Conservation (phyloP, 2,329 filamentous ascomycete species). For the Sporothrix globosa region DNA sequence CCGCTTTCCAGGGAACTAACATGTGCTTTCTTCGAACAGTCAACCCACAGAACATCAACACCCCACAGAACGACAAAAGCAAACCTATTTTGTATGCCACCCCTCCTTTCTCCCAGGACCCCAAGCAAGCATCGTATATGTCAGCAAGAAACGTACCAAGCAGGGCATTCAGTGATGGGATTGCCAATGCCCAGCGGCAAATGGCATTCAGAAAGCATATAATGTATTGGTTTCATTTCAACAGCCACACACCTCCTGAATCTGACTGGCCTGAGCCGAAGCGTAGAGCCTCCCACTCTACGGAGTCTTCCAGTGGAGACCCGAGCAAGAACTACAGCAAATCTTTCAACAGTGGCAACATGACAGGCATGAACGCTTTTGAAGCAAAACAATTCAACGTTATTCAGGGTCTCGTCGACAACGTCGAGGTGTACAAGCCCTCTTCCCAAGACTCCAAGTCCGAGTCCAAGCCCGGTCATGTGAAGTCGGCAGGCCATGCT, state of each 20-base stretch:
- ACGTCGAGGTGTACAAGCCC: constrained; percentile 21
- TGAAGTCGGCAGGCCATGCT: neutral
- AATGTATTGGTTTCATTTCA: neutral
- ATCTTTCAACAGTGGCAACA: neutral
- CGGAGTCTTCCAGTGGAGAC: constrained; percentile 31
- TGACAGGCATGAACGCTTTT: constrained; percentile 35
- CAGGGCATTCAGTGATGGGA: neutral
- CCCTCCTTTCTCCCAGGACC: neutral
- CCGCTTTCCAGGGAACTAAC: neutral
- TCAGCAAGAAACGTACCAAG: constrained; percentile 6
- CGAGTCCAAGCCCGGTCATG: neutral
- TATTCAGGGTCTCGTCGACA: constrained; percentile 34
- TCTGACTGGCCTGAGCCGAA: neutral
- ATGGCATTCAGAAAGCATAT: neutral
- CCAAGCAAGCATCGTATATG: neutral
- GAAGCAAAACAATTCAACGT: constrained; percentile 37
- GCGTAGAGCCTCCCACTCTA: constrained; percentile 9
- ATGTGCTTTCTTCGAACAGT: neutral
- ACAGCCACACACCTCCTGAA: neutral
- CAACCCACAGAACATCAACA: neutral
- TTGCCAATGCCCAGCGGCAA: constrained; percentile 15
- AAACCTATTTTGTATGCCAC: constrained; percentile 33
- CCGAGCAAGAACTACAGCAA: neutral
- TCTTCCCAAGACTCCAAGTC: constrained; percentile 5
- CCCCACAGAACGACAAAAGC: neutral